Evolutionary conservation across 345 rosid species (phyloP), one percentile per base, ranked within the genome.

Genomic region (Dovyalis caffra): DNA sequence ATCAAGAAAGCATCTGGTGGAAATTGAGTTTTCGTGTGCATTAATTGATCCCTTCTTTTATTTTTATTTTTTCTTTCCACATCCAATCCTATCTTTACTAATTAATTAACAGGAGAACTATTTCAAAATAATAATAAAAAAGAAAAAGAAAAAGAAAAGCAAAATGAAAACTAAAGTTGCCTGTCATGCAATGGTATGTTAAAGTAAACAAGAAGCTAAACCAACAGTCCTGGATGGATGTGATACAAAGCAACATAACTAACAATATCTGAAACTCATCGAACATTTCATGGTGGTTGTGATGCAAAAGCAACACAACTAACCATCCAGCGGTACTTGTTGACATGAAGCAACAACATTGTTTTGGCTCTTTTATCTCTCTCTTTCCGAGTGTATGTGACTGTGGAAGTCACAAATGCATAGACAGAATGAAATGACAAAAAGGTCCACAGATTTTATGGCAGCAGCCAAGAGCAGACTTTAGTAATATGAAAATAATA

Each of bases 401-500:
- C 66, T 12, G 37, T 5, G 20, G 15, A 34, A n/a, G 38, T 62
- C 3, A 25, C 43, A 58, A 15, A 53, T 34, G 25, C 29, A 38
- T 58, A 12, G 31, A 43, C 32, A 26, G 6, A 79, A 64, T 71
- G 85, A 77, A 78, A 76, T 82, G 80, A 80, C 77, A 69, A 51
- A 78, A 74, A 69, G 76, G 65, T 73, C 73, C 77, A 74, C 21
- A 31, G 69, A 69, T 69, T n/a, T 64, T 25, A 31, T 66, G 53
- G 73, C 32, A 66, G 66, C 53, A 66, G 21, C 70, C 66, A n/a
- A n/a, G n/a, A n/a, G n/a, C n/a, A n/a, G n/a, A n/a, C 77, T 57
- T 64, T 66, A 64, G 45, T 68, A 35, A 69, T 76, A 80, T 53
- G 80, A 75, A 82, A 80, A 76, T 71, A 82, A 78, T 78, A 64